Conservation (phyloP, 108 stramenopile species). For the Fragilariopsis cylindrus region DNA sequence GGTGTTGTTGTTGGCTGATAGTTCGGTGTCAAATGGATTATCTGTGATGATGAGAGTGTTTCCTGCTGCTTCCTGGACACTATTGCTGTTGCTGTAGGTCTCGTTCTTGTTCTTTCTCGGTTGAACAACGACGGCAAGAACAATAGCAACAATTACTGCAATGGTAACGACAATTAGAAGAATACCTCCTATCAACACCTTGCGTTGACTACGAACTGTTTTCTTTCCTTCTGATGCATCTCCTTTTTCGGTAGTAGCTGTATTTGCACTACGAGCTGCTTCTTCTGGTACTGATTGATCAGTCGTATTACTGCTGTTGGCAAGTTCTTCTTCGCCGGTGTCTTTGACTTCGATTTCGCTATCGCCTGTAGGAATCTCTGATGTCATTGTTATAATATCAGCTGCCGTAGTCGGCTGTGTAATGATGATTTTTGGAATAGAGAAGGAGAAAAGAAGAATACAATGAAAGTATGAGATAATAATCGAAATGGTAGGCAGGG, state of each 20-base stretch:
- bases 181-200: background rate
- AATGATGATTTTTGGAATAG: too few relatives aligned
- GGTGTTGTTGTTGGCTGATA: background rate
- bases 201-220: background rate
- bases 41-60: background rate
- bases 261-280: background rate
- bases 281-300: background rate
- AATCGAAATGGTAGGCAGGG: too few relatives aligned
- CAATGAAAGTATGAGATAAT: too few relatives aligned
- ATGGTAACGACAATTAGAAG: background rate
- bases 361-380: slow-evolving; percentile 4
- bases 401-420: too few relatives aligned
- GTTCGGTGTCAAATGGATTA: background rate
- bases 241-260: background rate
- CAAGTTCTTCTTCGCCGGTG: background rate
- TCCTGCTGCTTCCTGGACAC: background rate
- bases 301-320: background rate
- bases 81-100: background rate
- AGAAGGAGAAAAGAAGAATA: too few relatives aligned
- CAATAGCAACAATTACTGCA: slow-evolving; percentile 7
- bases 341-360: background rate
- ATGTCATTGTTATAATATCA: background rate
- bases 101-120: background rate
- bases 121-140: slow-evolving; percentile 3
- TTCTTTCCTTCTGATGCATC: background rate